Evolutionary conservation across 495 filamentous ascomycete species (phyloP), one percentile per base, ranked within the genome.

Genomic region (Aspergillus sclerotioniger): DNA sequence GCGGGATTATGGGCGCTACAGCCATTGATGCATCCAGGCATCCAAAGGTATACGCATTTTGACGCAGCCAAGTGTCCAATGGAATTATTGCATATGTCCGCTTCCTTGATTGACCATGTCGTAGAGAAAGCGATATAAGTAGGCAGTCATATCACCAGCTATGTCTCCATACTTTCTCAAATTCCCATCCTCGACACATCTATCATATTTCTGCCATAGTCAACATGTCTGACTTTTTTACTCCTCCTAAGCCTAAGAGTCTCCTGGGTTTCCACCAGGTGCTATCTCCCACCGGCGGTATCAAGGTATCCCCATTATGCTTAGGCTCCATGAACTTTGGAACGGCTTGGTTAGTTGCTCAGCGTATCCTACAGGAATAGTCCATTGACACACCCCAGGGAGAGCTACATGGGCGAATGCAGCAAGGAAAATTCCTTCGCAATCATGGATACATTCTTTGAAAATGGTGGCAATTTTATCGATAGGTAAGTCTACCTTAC

Each of bases 201-300:
- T 15, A 6, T n/a, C 13, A n/a, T 5, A 15, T 15, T n/a, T 13
- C 9, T 15, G 1, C 9, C 13, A 2, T n/a, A 13, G n/a, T 3
- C 29, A 61, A 53, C n/a, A 61, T 61, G 53, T 60, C 57, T 17
- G 55, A 51, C 48, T 51, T 39, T 37, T 46, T 35, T 9, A 45
- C 52, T 8, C 53, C 59, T 8, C 53, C 59, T 2, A 61, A 61
- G 19, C 59, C 59, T 19, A 61, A 57, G 33, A 43, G 6, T 20
- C 49, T 54, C 3, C 32, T 61, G n/a, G 59, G 59, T 3, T 61
- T 52, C 43, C 59, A 61, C 39, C 59, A 54, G n/a, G 16, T 61
- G 16, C 59, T 61, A 5, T 50, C 53, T 17, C 53, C 53, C n/a
- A 56, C 49, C n/a, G 53, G 41, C 8, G 46, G 59, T n/a, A 17